phyloP scores from a whole-genome alignment of 75 land plant species.

The Cryptomeria japonica region DNA sequence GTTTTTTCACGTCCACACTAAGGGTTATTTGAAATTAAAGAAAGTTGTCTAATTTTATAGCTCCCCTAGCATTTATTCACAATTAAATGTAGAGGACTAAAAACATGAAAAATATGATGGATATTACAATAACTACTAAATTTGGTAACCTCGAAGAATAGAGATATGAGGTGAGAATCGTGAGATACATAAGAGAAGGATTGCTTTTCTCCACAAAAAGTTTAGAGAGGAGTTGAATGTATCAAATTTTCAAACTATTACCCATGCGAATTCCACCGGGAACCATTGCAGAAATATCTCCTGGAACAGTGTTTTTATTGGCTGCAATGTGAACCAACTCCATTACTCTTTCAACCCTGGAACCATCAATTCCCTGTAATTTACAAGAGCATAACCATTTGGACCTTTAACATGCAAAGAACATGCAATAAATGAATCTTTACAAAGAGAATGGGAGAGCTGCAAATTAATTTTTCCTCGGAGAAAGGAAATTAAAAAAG shows the following conservation, averaged over 20 bases:
- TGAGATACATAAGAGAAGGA: background rate
- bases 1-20: background rate
- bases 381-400: conserved; percentile 2
- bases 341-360: conserved; percentile 59
- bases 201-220: background rate
- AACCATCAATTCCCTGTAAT: conserved; percentile 58
- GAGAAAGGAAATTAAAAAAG: background rate
- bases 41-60: too few relatives aligned
- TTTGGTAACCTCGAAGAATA: background rate
- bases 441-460: background rate
- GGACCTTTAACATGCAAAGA: background rate
- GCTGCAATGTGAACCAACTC: conserved; percentile 65
- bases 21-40: too few relatives aligned
- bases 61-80: background rate
- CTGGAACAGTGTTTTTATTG: conserved; percentile 64
- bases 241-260: conserved; percentile 9
- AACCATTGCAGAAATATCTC: conserved; percentile 66
- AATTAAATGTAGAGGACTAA: background rate
- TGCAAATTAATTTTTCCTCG: background rate
- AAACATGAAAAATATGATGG: background rate
- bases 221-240: background rate
- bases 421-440: background rate
- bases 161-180: background rate
- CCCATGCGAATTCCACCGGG: conserved; percentile 67
- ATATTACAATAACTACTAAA: background rate